phyloP scores from a whole-genome alignment of 1,284 basidiomycete species.

The Flammula alnicola region DNA sequence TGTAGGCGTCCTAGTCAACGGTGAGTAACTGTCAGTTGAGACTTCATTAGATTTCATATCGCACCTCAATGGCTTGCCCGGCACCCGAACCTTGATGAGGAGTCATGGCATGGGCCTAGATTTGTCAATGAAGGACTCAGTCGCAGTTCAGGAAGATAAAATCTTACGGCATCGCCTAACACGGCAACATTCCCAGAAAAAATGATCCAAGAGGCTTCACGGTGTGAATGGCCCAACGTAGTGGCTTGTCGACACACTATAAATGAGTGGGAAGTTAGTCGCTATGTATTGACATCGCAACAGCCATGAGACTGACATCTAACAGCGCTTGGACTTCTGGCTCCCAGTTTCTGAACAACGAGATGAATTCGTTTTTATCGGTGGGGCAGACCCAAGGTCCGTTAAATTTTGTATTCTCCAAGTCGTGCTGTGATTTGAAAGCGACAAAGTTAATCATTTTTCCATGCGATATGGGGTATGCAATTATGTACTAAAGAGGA shows the following conservation, averaged over 20 bases:
- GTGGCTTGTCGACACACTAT: conserved; percentile 46
- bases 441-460: conserved; percentile 53
- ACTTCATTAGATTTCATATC: neutral
- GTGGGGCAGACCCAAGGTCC: conserved; percentile 47
- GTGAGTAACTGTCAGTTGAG: neutral
- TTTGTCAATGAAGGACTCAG: conserved; percentile 9
- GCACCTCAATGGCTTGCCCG: conserved; percentile 59
- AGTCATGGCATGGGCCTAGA: conserved; percentile 55
- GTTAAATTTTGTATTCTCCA: conserved; percentile 44
- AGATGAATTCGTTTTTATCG: conserved; percentile 40
- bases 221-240: conserved; percentile 49
- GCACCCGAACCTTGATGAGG: conserved; percentile 58
- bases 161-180: conserved; percentile 49
- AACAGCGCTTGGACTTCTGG: conserved; percentile 48
- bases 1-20: conserved; percentile 50
- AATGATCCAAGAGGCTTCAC: conserved; percentile 43
- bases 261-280: conserved; percentile 3
- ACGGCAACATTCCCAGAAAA: conserved; percentile 42
- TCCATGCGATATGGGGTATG: conserved; percentile 52
- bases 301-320: conserved; percentile 36
- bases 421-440: conserved; percentile 44
- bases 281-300: neutral
- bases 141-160: neutral
- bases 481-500: conserved; percentile 45
- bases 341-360: conserved; percentile 49